These are phyloP conservation scores for Trifolium subterraneum DNA, from an alignment of 306 rosid genomes.

Conservation along the genomic window DNA sequence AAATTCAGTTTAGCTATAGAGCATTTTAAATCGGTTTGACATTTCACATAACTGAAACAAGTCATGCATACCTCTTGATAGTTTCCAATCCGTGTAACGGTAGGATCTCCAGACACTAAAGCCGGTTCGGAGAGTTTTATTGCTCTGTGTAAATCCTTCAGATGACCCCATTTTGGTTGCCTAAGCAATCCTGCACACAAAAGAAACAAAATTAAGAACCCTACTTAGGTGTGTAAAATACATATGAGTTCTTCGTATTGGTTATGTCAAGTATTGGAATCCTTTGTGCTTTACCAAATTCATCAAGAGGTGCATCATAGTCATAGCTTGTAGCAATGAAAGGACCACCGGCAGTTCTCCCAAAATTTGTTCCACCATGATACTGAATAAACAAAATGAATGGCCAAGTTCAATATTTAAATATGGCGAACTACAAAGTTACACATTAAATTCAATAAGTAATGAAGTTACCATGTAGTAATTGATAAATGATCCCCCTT, in stretches of 20 bases:
- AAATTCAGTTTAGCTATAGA: slow-evolving; percentile 19
- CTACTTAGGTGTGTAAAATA: slow-evolving; percentile 5
- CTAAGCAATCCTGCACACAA: slow-evolving; percentile 71
- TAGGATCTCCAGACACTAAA: slow-evolving; percentile 78
- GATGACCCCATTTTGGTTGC: slow-evolving; percentile 98
- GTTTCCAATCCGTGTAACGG: slow-evolving; percentile 70
- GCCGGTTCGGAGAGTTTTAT: slow-evolving; percentile 95
- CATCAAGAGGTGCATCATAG: slow-evolving; percentile 97
- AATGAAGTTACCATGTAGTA: slow-evolving; percentile 82
- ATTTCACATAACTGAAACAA: slow-evolving; percentile 14
- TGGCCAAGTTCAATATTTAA: slow-evolving; percentile 28
- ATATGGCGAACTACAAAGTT: neutral
- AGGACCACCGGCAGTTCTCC: slow-evolving; percentile 99
- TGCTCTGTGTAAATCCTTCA: slow-evolving; percentile 96
- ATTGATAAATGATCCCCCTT: slow-evolving; percentile 89
- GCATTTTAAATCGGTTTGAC: slow-evolving; percentile 35
- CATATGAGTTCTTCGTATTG: slow-evolving; percentile 10
- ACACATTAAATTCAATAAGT: slow-evolving; percentile 25
- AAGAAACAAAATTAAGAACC: slow-evolving; percentile 25
- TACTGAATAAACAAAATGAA: slow-evolving; percentile 60
- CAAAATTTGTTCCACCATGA: slow-evolving; percentile 98
- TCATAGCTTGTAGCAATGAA: slow-evolving; percentile 98
- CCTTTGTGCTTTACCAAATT: slow-evolving; percentile 73
- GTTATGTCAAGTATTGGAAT: slow-evolving; percentile 24
- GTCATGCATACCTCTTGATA: slow-evolving; percentile 81